Evolutionary conservation across 805 yeast genomes (phyloP), one percentile per base, ranked within the genome.

Genomic region (Yarrowia hollandica): DNA sequence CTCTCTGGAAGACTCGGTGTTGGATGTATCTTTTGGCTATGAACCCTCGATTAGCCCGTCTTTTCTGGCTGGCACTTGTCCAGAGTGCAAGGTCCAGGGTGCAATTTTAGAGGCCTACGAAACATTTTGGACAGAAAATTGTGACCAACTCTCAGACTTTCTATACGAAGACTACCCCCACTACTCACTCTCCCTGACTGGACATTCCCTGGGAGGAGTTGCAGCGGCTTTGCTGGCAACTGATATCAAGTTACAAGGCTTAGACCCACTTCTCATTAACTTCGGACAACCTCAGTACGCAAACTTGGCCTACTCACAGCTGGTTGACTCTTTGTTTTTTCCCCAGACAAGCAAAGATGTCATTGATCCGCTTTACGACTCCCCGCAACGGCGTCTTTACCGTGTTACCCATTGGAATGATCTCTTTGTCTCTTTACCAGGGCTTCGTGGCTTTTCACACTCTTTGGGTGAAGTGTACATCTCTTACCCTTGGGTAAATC

Each of bases 241-340:
- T n/a, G 35, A 48, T 10, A 4, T 33, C 28, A 31, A 33, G 12
- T 14, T 48, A 5, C 39, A 48, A 16, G 55, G 55, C 7, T 30
- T 48, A 4, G 55, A 48, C 9, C 55, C 55, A 12, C 28, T 21
- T 9, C 30, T 48, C 16, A 30, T 48, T 8, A 48, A 28, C 35
- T 60, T 35, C 21, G 61, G 58, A 68, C 59, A 69, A 68, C 38
- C 64, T 61, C 31, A 39, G 52, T 25, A 63, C 56, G 8, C 69
- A 69, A 52, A 63, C 69, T 22, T 82, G 25, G 64, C 63, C 31
- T 65, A 67, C 34, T 65, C 68, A 10, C 67, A 82, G 65, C 72
- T 90, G 52, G 79, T 85, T 21, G 55, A 48, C 38, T 31, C 52
- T n/a, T 44, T 44, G 52, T 44, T 44, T 25, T 44, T 44, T 26